Evolutionary conservation across 257 asterid species (phyloP).

Genomic region (Solanum dulcamara): DNA sequence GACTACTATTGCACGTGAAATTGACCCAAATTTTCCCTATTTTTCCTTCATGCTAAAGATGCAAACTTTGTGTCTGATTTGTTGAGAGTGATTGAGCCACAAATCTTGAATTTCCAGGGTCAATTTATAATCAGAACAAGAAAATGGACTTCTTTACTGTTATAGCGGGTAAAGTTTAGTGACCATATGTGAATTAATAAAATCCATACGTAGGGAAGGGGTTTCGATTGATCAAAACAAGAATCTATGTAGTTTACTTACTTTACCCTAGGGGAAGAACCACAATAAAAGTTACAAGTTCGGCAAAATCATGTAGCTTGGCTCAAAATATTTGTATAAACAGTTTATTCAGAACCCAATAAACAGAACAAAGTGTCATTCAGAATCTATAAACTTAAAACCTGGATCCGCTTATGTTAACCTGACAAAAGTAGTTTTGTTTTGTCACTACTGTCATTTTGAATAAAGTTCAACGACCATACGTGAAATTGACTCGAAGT

Average conservation of each 20-base stretch:
- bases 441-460: not conserved
- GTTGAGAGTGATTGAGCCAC: too few species aligned
- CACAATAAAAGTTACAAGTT: not conserved
- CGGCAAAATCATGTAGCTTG: too few species aligned
- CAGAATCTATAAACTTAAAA: not conserved
- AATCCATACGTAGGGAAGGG: too few species aligned
- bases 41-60: too few species aligned
- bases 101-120: too few species aligned
- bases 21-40: too few species aligned
- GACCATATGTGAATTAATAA: too few species aligned
- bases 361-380: not conserved
- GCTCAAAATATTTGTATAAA: not conserved
- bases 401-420: not conserved
- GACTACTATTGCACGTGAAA: too few species aligned
- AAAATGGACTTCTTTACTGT: too few species aligned
- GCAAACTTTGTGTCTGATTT: too few species aligned
- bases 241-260: not conserved
- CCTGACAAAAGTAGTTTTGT: not conserved
- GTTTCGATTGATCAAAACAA: not conserved
- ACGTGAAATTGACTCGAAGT: not conserved
- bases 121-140: too few species aligned
- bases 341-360: not conserved
- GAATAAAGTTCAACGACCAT: not conserved
- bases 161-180: too few species aligned
- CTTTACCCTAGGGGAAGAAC: not conserved